Evolutionary conservation across 1,284 basidiomycete genomes (phyloP).

Genomic region (Melanopsichium pennsylvanicum): DNA sequence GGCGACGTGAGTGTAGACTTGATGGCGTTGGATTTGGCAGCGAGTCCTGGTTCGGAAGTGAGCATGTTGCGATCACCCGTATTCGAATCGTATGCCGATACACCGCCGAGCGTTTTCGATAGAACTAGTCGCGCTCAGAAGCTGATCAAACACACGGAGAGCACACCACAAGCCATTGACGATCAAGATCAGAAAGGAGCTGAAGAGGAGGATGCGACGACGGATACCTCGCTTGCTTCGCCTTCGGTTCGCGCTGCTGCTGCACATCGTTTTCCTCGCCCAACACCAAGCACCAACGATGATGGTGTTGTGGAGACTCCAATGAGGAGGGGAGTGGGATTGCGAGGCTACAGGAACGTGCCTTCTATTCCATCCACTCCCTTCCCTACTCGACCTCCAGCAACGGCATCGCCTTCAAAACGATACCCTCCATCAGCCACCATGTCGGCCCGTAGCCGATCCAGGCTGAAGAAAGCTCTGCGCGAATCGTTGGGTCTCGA

Average conservation of each 20-base stretch:
- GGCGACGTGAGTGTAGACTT: slow-evolving; percentile 30
- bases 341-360: slow-evolving; percentile 13
- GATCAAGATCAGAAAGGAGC: background rate
- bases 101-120: slow-evolving; percentile 10
- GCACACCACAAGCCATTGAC: background rate
- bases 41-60: slow-evolving; percentile 21
- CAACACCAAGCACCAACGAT: background rate
- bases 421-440: slow-evolving; percentile 12
- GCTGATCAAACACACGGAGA: background rate
- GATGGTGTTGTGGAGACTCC: slow-evolving; percentile 18
- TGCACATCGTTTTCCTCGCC: slow-evolving; percentile 8
- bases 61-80: slow-evolving; percentile 20
- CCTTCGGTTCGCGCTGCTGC: slow-evolving; percentile 32
- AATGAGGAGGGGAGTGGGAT: slow-evolving; percentile 1
- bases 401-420: slow-evolving; percentile 3
- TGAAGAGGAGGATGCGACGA: slow-evolving; percentile 10
- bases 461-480: slow-evolving; percentile 20
- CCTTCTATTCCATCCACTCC: slow-evolving; percentile 22
- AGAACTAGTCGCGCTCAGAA: background rate
- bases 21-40: slow-evolving; percentile 34
- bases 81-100: slow-evolving; percentile 2
- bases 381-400: slow-evolving; percentile 1
- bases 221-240: slow-evolving; percentile 18
- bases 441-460: slow-evolving; percentile 27
- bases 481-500: slow-evolving; percentile 32